Conservation (phyloP, 225 moss, liverwort and hornwort species). For the Sphagnum tenellum region DNA sequence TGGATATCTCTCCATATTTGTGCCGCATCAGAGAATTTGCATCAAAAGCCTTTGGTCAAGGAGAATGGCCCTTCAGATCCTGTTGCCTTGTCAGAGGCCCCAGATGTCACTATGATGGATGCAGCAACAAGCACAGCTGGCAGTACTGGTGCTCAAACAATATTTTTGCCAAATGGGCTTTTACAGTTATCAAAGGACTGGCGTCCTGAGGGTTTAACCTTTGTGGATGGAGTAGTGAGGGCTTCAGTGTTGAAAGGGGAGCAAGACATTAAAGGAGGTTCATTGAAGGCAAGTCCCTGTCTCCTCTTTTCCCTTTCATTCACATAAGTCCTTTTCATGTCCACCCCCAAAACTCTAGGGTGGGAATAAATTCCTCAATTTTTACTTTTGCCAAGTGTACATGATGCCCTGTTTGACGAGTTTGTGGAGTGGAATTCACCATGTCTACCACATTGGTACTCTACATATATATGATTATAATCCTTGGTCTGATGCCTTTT, state of each 20-base stretch:
- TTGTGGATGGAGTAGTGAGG: conserved; percentile 51
- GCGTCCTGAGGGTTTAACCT: conserved; percentile 51
- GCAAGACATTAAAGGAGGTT: conserved; percentile 37
- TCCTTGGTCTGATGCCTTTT: too few species aligned
- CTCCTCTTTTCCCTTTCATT: too few species aligned
- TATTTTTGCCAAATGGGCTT: conserved; percentile 29
- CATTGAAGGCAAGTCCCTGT: conserved; percentile 27
- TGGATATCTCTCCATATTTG: conserved; percentile 50
- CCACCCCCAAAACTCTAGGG: too few species aligned
- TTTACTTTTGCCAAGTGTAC: too few species aligned
- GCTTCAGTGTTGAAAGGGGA: conserved; percentile 47
- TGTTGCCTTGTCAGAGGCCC: conserved; percentile 23
- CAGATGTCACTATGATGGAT: conserved; percentile 59
- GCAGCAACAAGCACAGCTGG: conserved; percentile 12
- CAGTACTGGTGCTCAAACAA: conserved; percentile 21
- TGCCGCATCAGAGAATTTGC: conserved; percentile 27
- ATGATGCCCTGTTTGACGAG: too few species aligned
- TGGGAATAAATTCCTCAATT: too few species aligned
- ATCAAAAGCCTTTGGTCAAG: conserved; percentile 19
- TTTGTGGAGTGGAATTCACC: too few species aligned
- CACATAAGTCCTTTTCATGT: too few species aligned
- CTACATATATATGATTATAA: too few species aligned
- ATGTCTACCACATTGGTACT: too few species aligned
- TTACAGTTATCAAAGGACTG: conserved; percentile 33
- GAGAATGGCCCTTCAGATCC: conserved; percentile 27